Conservation (phyloP, 163 green algal species). For the Volvox carteri region DNA sequence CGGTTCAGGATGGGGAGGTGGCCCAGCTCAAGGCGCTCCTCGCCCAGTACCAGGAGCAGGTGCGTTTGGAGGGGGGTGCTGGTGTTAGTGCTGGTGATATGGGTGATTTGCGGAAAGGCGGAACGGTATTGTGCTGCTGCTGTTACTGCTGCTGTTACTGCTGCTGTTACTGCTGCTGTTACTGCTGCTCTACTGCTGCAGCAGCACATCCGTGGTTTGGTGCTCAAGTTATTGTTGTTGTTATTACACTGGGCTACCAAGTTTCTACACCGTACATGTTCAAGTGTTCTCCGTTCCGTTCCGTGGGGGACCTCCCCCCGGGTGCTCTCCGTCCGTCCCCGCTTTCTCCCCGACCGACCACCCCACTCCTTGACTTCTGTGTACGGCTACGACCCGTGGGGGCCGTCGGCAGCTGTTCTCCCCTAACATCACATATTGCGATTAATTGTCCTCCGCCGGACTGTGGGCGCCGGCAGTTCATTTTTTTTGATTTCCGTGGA, state of each 20-base stretch:
- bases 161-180: neutral
- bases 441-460: too few species aligned
- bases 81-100: too few species aligned
- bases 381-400: neutral
- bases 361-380: neutral
- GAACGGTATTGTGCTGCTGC: neutral
- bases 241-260: neutral
- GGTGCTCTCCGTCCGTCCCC: too few species aligned
- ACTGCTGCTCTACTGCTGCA: neutral
- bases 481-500: too few species aligned
- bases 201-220: neutral
- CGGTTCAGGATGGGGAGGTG: conserved; percentile 76
- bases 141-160: neutral
- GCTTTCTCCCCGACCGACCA: neutral
- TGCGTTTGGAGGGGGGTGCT: neutral
- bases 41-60: conserved; percentile 79
- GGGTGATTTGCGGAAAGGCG: neutral
- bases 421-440: neutral
- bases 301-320: too few species aligned
- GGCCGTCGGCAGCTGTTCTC: neutral
- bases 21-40: conserved; percentile 73
- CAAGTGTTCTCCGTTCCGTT: too few species aligned
- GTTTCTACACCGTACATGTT: too few species aligned
- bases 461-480: too few species aligned
- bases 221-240: neutral